Conservation (phyloP, 2,329 filamentous ascomycete species). For the Colletotrichum sojae region DNA sequence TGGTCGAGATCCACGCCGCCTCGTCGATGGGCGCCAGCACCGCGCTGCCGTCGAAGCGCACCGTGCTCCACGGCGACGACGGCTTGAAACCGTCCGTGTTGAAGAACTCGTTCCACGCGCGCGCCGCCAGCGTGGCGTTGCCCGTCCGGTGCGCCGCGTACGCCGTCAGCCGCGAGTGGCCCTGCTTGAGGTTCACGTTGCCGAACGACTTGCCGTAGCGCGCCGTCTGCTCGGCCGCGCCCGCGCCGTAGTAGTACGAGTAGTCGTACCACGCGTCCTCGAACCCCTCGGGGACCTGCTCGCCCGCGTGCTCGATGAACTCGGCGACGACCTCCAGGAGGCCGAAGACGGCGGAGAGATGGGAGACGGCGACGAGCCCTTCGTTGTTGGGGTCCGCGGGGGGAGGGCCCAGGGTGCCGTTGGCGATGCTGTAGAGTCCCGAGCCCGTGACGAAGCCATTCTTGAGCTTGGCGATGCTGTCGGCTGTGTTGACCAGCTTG, state of each 20-base stretch:
- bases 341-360: slow-evolving; percentile 72
- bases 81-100: slow-evolving; percentile 60
- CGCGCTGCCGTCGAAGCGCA: slow-evolving; percentile 56
- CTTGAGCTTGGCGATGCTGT: slow-evolving; percentile 67
- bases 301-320: slow-evolving; percentile 63
- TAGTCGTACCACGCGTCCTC: slow-evolving; percentile 71
- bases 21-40: slow-evolving; percentile 66
- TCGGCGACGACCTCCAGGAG: slow-evolving; percentile 71
- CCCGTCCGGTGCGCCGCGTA: slow-evolving; percentile 61
- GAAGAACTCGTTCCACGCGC: slow-evolving; percentile 70
- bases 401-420: slow-evolving; percentile 66
- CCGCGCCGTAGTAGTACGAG: slow-evolving; percentile 69
- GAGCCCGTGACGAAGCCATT: slow-evolving; percentile 72
- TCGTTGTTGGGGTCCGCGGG: slow-evolving; percentile 65
- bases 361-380: slow-evolving; percentile 66
- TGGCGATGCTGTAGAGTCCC: slow-evolving; percentile 64
- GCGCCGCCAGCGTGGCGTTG: slow-evolving; percentile 62
- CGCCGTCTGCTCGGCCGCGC: slow-evolving; percentile 62
- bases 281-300: slow-evolving; percentile 63
- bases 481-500: slow-evolving; percentile 64
- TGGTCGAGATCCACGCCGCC: slow-evolving; percentile 70
- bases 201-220: slow-evolving; percentile 67
- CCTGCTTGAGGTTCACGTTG: slow-evolving; percentile 65
- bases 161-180: slow-evolving; percentile 71
- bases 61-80: slow-evolving; percentile 53